Evolutionary conservation across 139 green algal genomes (phyloP).

Genomic region (Volvox africanus): DNA sequence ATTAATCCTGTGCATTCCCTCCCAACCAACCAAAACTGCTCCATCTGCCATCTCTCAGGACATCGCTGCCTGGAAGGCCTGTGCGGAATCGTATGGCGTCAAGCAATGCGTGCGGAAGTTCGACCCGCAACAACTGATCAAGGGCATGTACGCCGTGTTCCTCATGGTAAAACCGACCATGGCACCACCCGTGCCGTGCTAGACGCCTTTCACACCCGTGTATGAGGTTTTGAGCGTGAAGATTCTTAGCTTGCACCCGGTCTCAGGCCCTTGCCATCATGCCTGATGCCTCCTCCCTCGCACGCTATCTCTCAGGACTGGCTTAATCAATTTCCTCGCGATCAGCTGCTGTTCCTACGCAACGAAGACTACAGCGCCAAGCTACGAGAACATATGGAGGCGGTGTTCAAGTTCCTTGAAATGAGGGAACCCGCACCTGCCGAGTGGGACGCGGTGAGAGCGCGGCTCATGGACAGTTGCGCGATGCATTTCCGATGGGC

Average conservation of each 20-base stretch:
- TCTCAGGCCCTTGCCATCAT: neutral
- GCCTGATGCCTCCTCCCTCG: neutral
- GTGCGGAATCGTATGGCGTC: conserved; percentile 32
- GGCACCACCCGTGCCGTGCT: neutral
- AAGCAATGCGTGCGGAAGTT: conserved; percentile 56
- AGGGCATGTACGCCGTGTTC: conserved; percentile 70
- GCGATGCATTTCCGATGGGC: no score
- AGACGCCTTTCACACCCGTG: neutral
- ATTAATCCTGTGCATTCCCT: neutral
- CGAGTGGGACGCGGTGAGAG: conserved; percentile 23
- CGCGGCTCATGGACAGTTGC: neutral
- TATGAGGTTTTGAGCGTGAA: neutral
- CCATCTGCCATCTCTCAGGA: conserved; percentile 29
- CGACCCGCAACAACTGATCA: conserved; percentile 71
- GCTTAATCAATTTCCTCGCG: conserved; percentile 60
- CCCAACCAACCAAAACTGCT: neutral
- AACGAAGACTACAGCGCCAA: conserved; percentile 70
- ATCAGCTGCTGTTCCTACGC: conserved; percentile 72
- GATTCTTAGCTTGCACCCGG: no score
- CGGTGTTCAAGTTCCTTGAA: conserved; percentile 58
- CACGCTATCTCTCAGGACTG: conserved; percentile 53
- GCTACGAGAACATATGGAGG: conserved; percentile 58
- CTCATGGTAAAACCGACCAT: neutral
- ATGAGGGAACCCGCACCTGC: conserved; percentile 1
- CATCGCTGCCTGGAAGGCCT: conserved; percentile 54